Conservation (phyloP, 352 stramenopile species). For the Plasmopara muralis region DNA sequence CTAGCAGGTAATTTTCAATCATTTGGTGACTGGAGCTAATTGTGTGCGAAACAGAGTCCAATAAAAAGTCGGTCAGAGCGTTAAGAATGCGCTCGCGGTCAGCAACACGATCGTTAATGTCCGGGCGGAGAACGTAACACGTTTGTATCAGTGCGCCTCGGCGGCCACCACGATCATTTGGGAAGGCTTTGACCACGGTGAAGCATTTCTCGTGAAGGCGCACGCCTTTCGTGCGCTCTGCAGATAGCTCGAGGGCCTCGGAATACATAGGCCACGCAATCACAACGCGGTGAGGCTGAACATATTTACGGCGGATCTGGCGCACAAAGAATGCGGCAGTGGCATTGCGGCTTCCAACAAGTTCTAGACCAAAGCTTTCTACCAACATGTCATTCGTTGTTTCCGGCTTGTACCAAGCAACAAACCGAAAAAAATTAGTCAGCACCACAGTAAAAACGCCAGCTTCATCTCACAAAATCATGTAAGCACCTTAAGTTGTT, state of each 20-base stretch:
- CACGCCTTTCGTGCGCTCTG: slow-evolving; percentile 45
- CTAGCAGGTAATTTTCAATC: slow-evolving; percentile 63
- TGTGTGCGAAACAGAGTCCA: slow-evolving; percentile 49
- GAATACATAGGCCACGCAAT: slow-evolving; percentile 53
- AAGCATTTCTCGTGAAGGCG: slow-evolving; percentile 52
- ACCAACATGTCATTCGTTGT: slow-evolving; percentile 43
- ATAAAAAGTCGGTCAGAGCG: slow-evolving; percentile 61
- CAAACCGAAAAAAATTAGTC: too few species aligned
- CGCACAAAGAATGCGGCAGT: slow-evolving; percentile 48
- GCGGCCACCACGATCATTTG: slow-evolving; percentile 20
- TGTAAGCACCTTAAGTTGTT: slow-evolving; percentile 26
- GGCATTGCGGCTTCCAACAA: slow-evolving; percentile 34
- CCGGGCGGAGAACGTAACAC: slow-evolving; percentile 57
- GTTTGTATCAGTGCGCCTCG: slow-evolving; percentile 56
- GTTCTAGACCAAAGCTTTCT: slow-evolving; percentile 47
- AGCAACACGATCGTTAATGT: slow-evolving; percentile 55
- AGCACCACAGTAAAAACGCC: too few species aligned
- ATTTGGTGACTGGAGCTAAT: slow-evolving; percentile 65
- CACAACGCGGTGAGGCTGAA: slow-evolving; percentile 44
- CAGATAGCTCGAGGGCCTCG: slow-evolving; percentile 44
- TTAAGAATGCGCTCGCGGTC: slow-evolving; percentile 56
- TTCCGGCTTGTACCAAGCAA: slow-evolving; percentile 18
- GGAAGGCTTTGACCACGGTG: slow-evolving; percentile 42
- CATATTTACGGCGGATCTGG: slow-evolving; percentile 47
- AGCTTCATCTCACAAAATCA: too few species aligned